These are phyloP conservation scores for Cryphonectria carpinicola DNA, from an alignment of 2,329 filamentous ascomycete species.

Conservation along the genomic window DNA sequence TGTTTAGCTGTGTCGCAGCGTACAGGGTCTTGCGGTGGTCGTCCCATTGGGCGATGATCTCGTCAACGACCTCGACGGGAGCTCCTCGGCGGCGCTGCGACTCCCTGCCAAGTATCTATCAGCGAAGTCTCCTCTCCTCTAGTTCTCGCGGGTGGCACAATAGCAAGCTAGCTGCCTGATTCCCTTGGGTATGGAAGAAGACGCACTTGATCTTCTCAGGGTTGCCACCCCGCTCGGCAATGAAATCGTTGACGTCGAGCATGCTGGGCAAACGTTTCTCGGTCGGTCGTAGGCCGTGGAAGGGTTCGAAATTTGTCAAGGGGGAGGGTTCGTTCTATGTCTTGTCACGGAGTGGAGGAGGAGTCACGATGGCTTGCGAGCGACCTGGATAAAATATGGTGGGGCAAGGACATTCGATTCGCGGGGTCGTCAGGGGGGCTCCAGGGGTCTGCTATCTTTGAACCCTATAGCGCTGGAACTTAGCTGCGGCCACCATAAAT, in stretches of 20 bases:
- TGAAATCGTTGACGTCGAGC: slow-evolving; percentile 80
- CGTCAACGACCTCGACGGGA: slow-evolving; percentile 82
- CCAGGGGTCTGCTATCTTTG: background rate
- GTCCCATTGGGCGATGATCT: slow-evolving; percentile 85
- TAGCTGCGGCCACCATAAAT: background rate
- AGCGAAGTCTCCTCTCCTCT: slow-evolving; percentile 2
- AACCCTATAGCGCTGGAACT: background rate
- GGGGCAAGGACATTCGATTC: slow-evolving; percentile 12
- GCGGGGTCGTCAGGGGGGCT: background rate
- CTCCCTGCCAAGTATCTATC: slow-evolving; percentile 57
- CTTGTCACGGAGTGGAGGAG: slow-evolving; percentile 10
- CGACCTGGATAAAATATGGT: slow-evolving; percentile 20
- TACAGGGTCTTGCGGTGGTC: slow-evolving; percentile 83
- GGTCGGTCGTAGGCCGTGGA: slow-evolving; percentile 6
- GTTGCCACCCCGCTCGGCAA: slow-evolving; percentile 86
- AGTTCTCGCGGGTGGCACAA: background rate
- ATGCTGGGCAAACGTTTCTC: slow-evolving; percentile 48
- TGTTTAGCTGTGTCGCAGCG: slow-evolving; percentile 76
- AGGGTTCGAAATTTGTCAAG: background rate
- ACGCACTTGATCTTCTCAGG: slow-evolving; percentile 71
- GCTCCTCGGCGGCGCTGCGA: slow-evolving; percentile 84
- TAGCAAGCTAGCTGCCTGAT: background rate
- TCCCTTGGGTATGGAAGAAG: background rate
- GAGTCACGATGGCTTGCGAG: slow-evolving; percentile 13
- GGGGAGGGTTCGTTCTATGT: background rate